phyloP scores from a whole-genome alignment of 163 green algal species.

The Trebouxiophyceae sp. region DNA sequence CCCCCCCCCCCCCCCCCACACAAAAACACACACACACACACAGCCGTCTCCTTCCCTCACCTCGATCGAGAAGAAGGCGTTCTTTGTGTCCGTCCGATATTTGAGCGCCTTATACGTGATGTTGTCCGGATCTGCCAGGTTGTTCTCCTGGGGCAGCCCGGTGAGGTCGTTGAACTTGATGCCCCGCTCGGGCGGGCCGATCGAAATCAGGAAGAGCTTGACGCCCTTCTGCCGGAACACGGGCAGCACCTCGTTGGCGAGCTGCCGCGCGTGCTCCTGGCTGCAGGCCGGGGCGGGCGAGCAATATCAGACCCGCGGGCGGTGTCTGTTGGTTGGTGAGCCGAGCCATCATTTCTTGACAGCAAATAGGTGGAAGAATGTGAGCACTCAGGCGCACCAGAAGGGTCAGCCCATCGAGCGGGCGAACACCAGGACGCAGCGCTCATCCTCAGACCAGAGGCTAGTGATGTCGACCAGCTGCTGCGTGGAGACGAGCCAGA shows the following conservation, averaged over 20 bases:
- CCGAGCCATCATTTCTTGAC: not conserved
- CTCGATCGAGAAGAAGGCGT: conserved; percentile 51
- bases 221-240: conserved; percentile 41
- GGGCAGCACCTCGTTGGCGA: conserved; percentile 60
- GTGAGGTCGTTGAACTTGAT: conserved; percentile 60
- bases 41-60: conserved; percentile 1
- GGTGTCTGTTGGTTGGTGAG: not conserved
- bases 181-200: conserved; percentile 51
- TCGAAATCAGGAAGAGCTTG: conserved; percentile 59
- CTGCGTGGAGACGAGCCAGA: conserved; percentile 19
- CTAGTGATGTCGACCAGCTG: conserved; percentile 10
- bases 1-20: too few species aligned
- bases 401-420: conserved; percentile 43
- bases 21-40: too few species aligned
- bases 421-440: conserved; percentile 19
- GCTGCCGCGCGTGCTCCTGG: conserved; percentile 64
- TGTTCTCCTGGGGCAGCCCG: conserved; percentile 39
- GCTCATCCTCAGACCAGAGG: conserved; percentile 25
- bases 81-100: conserved; percentile 47
- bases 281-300: too few species aligned
- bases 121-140: conserved; percentile 70
- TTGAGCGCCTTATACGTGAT: conserved; percentile 55
- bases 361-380: not conserved
- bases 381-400: not conserved
- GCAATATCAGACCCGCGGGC: not conserved